Conservation (phyloP, 2,329 filamentous ascomycete species). For the Sclerotinia trifoliorum region DNA sequence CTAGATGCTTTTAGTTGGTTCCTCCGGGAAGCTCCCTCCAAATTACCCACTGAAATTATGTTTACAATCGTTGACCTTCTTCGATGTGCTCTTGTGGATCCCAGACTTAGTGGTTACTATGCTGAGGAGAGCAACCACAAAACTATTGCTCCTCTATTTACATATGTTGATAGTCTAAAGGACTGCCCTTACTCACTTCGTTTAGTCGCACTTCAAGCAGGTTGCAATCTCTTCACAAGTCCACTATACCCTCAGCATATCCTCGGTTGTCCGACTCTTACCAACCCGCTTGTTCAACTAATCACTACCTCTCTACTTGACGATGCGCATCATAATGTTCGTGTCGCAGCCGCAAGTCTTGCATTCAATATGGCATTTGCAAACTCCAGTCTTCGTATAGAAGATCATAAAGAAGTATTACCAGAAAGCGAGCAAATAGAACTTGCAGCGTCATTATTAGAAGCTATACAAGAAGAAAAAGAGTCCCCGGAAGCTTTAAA, state of each 20-base stretch:
- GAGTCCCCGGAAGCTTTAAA: conserved; percentile 69
- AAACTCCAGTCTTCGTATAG: conserved; percentile 64
- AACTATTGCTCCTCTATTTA: conserved; percentile 62
- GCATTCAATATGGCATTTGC: conserved; percentile 77
- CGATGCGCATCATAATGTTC: conserved; percentile 67
- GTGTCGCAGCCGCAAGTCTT: conserved; percentile 78
- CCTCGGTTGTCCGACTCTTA: conserved; percentile 51
- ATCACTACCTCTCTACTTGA: conserved; percentile 79
- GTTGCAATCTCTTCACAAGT: conserved; percentile 81
- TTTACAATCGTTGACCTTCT: conserved; percentile 88
- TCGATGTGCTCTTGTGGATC: conserved; percentile 72
- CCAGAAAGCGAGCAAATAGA: conserved; percentile 74
- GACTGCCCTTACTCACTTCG: conserved; percentile 76
- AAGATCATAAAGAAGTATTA: conserved; percentile 57
- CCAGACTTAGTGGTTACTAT: conserved; percentile 76
- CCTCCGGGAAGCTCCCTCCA: conserved; percentile 53
- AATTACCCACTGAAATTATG: conserved; percentile 61
- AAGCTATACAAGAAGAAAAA: conserved; percentile 62
- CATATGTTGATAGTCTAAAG: conserved; percentile 55
- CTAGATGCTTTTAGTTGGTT: conserved; percentile 63
- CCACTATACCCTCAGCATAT: conserved; percentile 67
- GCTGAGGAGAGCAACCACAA: conserved; percentile 69
- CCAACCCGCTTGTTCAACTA: conserved; percentile 62
- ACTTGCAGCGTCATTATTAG: conserved; percentile 74
- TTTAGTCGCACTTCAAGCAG: conserved; percentile 78